These are phyloP conservation scores for Aureobasidium sp. DNA, from an alignment of 2,329 filamentous ascomycete genomes.

Conservation along the genomic window DNA sequence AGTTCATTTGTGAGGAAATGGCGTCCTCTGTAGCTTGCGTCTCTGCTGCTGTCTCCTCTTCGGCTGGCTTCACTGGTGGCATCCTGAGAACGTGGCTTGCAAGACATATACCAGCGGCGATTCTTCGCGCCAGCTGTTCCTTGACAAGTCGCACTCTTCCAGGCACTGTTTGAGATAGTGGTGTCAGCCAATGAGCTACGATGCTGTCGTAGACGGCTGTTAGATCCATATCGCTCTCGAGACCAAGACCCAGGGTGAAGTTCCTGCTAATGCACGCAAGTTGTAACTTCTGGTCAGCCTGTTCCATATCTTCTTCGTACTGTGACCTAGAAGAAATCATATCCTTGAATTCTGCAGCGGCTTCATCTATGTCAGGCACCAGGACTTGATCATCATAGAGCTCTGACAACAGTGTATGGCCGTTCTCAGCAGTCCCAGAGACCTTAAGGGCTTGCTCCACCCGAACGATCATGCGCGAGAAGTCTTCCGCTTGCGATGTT, in stretches of 20 bases:
- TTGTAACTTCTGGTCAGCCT: neutral
- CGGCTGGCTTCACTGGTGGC: neutral
- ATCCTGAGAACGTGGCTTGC: slow-evolving; percentile 23
- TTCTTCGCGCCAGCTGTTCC: slow-evolving; percentile 21
- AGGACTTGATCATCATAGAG: slow-evolving; percentile 13
- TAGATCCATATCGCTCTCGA: neutral
- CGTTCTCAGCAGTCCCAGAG: neutral
- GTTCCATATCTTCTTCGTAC: neutral
- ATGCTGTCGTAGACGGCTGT: slow-evolving; percentile 19
- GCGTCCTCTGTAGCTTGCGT: slow-evolving; percentile 1
- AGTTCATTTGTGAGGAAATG: neutral
- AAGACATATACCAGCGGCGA: slow-evolving; percentile 31
- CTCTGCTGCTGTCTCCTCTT: slow-evolving; percentile 15
- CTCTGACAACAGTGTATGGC: neutral
- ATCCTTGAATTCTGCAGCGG: slow-evolving; percentile 13
- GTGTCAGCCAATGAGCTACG: slow-evolving; percentile 21
- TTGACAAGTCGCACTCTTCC: slow-evolving; percentile 26
- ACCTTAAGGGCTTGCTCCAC: neutral
- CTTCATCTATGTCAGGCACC: slow-evolving; percentile 17
- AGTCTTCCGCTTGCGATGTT: neutral
- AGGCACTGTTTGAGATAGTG: slow-evolving; percentile 19
- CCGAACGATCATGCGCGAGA: neutral
- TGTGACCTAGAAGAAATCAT: neutral
- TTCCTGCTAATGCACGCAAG: slow-evolving; percentile 7
- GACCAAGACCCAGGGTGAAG: slow-evolving; percentile 10